Percentiles rank a stretch among this genome's conserved stretches.
These are phyloP conservation scores for Globisporangium splendens DNA, from an alignment of 352 stramenopile species.

Conservation along the genomic window DNA sequence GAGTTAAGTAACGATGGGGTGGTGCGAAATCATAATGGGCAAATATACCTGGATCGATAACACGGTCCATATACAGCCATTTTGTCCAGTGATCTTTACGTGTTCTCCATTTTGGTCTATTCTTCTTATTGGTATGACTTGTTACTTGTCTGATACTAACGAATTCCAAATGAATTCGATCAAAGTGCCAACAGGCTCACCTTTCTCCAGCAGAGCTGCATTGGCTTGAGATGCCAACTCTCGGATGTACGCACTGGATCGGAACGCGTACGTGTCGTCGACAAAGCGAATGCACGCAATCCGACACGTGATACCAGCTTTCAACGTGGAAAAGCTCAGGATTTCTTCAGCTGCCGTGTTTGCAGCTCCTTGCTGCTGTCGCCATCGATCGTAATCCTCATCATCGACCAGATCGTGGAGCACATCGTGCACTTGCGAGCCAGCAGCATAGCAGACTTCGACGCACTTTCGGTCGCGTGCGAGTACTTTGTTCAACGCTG, in stretches of 20 bases:
- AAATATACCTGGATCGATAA: slow-evolving; percentile 61
- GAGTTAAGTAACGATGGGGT: slow-evolving; percentile 39
- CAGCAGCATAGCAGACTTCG: slow-evolving; percentile 39
- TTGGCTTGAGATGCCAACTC: slow-evolving; percentile 16
- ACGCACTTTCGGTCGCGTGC: slow-evolving; percentile 29
- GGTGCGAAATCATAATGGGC: slow-evolving; percentile 71
- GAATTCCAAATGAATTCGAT: slow-evolving; percentile 2
- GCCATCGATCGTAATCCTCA: not conserved
- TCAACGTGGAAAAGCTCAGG: slow-evolving; percentile 51
- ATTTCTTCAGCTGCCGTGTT: slow-evolving; percentile 21
- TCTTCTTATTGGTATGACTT: no score
- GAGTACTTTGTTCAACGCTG: slow-evolving; percentile 13
- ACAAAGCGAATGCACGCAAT: slow-evolving; percentile 26
- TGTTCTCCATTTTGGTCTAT: not conserved
- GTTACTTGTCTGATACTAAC: not conserved
- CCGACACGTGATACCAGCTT: slow-evolving; percentile 23
- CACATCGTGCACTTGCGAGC: slow-evolving; percentile 24
- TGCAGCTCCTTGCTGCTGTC: not conserved
- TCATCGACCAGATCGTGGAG: slow-evolving; percentile 29
- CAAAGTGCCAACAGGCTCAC: not conserved
- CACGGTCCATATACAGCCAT: slow-evolving; percentile 13
- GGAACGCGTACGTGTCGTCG: slow-evolving; percentile 9
- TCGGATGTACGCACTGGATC: slow-evolving; percentile 26
- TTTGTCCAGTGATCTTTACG: not conserved
- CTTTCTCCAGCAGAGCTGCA: not conserved